Percentiles rank a stretch among this genome's conserved stretches.
Evolutionary conservation across 2,329 filamentous ascomycete species (phyloP).

Genomic region (Colletotrichum theobromicola): DNA sequence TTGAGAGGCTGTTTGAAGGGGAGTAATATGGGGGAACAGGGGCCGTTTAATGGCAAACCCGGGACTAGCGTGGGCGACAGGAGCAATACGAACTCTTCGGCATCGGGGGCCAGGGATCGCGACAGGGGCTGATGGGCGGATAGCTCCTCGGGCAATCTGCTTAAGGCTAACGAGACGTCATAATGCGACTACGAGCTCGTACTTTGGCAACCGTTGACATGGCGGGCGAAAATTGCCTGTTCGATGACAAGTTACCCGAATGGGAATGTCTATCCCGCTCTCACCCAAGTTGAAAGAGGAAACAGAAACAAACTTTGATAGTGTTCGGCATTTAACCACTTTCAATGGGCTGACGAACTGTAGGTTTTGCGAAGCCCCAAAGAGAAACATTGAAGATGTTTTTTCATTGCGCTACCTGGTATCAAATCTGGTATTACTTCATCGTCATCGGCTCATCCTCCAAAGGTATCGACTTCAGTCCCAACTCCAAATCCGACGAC

Average conservation of each 20-base stretch:
- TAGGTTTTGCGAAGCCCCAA: neutral
- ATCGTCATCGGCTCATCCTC: neutral
- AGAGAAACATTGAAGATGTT: neutral
- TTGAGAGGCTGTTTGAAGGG: neutral
- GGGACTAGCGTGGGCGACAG: neutral
- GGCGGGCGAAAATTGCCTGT: neutral
- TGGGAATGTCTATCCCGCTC: neutral
- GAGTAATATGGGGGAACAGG: neutral
- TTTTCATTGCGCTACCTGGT: neutral
- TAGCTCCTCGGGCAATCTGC: neutral
- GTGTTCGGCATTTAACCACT: neutral
- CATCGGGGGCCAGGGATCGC: neutral
- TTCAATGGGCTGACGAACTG: neutral
- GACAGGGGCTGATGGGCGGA: neutral
- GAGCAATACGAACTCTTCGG: neutral
- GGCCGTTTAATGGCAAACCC: neutral
- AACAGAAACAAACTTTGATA: neutral
- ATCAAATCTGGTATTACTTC: neutral
- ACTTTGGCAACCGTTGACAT: neutral
- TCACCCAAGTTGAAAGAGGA: too few relatives aligned
- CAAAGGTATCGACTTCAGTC: neutral
- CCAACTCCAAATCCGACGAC: neutral
- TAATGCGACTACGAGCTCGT: neutral
- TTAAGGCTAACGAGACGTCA: neutral
- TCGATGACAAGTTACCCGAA: neutral